Evolutionary conservation across 805 yeast species (phyloP), one percentile per base, ranked within the genome.

Genomic region (Starmerella vaccinii): DNA sequence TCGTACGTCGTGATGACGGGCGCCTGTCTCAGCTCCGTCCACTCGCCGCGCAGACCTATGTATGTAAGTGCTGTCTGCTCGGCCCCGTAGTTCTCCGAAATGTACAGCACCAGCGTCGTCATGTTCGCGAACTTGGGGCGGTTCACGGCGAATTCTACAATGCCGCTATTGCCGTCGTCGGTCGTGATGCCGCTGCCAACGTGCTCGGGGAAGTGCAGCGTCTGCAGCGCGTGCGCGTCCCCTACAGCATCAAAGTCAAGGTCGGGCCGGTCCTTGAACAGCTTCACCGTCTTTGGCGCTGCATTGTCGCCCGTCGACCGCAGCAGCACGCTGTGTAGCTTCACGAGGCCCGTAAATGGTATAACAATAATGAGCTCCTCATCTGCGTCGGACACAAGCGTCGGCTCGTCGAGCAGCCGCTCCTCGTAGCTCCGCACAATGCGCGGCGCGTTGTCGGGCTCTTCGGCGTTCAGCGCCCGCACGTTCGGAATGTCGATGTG

Each of bases 1-100:
- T 90, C 97, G 65, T 89, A 90, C 19, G 84, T 62, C 0, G 95
- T 73, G 15, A 83, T 73, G 16, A 86, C 77, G 0, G 95, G 95
- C 38, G 83, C 85, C 54, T 74, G 75, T 29, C 70, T 64, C 46
- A 83, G 63, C 39, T 59, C 52, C 22, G 62, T 47, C 59, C 62
- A 68, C 49, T 64, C 68, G 27, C 97, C 97, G 42, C 96, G 71
- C 23, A 90, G 65, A 51, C 94, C 97, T 40, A 89, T 66, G 58
- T 80, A 82, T 57, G 80, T 80, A 2, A 89, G 49, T 49, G 71
- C 75, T 5, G 81, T 72, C 22, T 71, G 68, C 47, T 78, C 82
- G 6, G 69, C 79, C 3, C 76, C 76, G 71, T 84, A 78, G 53
- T 83, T 81, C 55, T 77, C 73, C 53, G 81, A 79, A 32, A 89